These are phyloP conservation scores for Eimeria falciformis DNA, from an alignment of 169 alveolate genomes.

Conservation along the genomic window DNA sequence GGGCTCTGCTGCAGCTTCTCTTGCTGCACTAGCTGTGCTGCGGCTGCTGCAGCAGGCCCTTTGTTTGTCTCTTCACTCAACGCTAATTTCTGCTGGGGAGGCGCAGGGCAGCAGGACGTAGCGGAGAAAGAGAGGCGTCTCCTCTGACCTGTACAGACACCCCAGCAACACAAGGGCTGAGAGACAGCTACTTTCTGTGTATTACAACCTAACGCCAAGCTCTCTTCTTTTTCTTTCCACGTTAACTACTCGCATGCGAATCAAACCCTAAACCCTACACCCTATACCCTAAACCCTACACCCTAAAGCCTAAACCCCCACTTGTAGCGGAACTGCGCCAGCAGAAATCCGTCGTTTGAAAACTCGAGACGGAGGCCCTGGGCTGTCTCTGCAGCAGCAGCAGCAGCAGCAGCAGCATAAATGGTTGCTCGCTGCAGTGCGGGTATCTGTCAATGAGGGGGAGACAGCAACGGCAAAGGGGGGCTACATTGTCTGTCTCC, in stretches of 20 bases:
- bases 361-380: slow-evolving; percentile 28
- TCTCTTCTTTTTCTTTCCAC: too few relatives aligned
- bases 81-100: background rate
- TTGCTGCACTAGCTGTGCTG: too few relatives aligned
- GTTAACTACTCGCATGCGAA: too few relatives aligned
- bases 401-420: slow-evolving; percentile 14
- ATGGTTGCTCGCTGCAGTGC: too few relatives aligned
- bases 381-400: slow-evolving; percentile 8
- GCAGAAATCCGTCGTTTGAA: slow-evolving; percentile 1
- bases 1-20: too few relatives aligned
- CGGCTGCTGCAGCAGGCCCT: too few relatives aligned
- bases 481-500: too few relatives aligned
- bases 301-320: slow-evolving; percentile 12
- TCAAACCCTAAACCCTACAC: too few relatives aligned
- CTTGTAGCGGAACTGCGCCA: slow-evolving; percentile 14
- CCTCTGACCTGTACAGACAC: slow-evolving; percentile 13
- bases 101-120: slow-evolving; percentile 5
- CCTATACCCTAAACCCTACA: background rate
- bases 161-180: background rate
- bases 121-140: background rate
- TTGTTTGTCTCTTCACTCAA: background rate
- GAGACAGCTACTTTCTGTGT: too few relatives aligned
- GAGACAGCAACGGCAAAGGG: too few relatives aligned
- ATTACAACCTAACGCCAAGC: too few relatives aligned
- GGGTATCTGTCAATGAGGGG: too few relatives aligned